Base-by-base conservation (phyloP, 73 alveolate species). In the Paramecium sonneborni region DNA sequence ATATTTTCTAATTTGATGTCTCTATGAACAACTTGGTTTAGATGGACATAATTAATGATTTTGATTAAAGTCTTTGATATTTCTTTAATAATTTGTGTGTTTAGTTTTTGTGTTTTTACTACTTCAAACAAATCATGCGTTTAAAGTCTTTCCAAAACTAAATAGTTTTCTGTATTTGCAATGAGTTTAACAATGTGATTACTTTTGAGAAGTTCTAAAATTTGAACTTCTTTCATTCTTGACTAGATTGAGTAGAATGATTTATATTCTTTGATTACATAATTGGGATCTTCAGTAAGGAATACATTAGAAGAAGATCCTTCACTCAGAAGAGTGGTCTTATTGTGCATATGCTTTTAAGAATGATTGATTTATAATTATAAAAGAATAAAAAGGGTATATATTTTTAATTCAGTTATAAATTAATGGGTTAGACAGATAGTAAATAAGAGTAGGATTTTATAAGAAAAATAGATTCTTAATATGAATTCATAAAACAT, bases 211-310 rank as follows among this genome's bases (percentile, higher is more conserved):
- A 39, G 67, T 74, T 74, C 87, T 37, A 74, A 39, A 20, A 74
- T 74, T 74, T 74, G 35, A 74, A 74, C 58, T 74, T 74, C 87
- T 67, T 39, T 74, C 34, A n/a, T 34, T 74, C 87, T 74, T 12
- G 87, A 74, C 34, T 74, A 14, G 28, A 20, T 32, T 15, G 87
- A 35, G 35, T 37, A 34, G 24, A 74, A 74, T 74, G 56, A 74
- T 37, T 74, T 74, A 74, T 37, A 74, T 23, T 28, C 87, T 39
- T 74, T 74, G 37, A 37, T 74, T 39, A 74, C 87, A n/a, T 21
- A 37, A 21, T 34, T 34, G 21, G 87, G 68, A 37, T 74, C 87
- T 11, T 74, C 87, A n/a, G 56, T 74, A 12, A 37, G 67, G 58
- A 74, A 37, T 11, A 74, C 87, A 74, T 34, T 28, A 11, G 87